Evolutionary conservation across 331 rosid species (phyloP).

Genomic region (Ulmus americana): DNA sequence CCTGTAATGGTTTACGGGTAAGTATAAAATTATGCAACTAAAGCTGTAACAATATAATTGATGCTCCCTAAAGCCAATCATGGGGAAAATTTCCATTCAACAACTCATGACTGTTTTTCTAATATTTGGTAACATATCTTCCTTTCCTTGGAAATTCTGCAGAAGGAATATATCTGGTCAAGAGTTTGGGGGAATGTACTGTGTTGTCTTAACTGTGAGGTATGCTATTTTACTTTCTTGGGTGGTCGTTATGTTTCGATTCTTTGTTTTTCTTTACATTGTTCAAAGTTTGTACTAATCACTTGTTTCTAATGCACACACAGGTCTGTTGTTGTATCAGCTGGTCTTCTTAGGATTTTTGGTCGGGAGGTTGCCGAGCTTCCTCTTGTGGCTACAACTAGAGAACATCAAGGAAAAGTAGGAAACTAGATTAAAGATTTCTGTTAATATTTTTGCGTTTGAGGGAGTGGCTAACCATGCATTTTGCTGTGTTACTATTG

Average conservation of each 20-base stretch:
- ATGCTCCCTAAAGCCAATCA: neutral
- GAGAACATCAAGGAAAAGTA: conserved; percentile 94
- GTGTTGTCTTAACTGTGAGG: conserved; percentile 88
- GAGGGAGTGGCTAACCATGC: neutral
- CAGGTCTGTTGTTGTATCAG: conserved; percentile 89
- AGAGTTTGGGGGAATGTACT: conserved; percentile 98
- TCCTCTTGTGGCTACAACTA: conserved; percentile 88
- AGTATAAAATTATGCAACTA: conserved; percentile 17
- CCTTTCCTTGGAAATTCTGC: conserved; percentile 30
- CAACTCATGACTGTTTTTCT: neutral
- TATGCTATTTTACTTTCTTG: conserved; percentile 29
- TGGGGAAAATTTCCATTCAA: too few relatives aligned
- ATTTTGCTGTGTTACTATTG: conserved; percentile 3
- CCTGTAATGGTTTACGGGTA: conserved; percentile 99
- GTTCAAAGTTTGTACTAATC: conserved; percentile 2
- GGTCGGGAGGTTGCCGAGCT: conserved; percentile 91
- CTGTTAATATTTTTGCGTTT: neutral
- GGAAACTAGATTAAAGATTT: neutral
- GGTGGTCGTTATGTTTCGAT: conserved; percentile 6
- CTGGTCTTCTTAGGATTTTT: conserved; percentile 91
- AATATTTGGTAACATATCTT: conserved; percentile 1
- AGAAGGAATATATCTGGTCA: conserved; percentile 98
- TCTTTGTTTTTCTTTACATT: conserved; percentile 4
- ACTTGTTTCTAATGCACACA: conserved; percentile 18
- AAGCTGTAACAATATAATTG: neutral